Evolutionary conservation across 306 rosid genomes (phyloP).

Genomic region (Senna siamea): DNA sequence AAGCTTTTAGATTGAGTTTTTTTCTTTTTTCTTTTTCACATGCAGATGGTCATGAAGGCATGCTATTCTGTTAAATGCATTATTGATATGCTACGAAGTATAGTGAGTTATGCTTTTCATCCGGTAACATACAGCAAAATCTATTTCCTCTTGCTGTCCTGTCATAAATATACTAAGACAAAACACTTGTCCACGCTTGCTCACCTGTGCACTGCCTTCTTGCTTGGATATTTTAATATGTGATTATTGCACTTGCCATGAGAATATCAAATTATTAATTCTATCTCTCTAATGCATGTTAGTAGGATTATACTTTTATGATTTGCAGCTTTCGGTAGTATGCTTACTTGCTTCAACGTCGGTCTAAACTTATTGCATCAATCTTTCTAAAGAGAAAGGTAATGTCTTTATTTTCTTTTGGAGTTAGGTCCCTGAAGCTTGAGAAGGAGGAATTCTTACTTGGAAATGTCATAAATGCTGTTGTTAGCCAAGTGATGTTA

Average conservation of each 20-base stretch:
- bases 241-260: too few relatives aligned
- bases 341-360: conserved; percentile 32
- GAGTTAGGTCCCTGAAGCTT: conserved; percentile 78
- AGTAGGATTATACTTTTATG: conserved; percentile 15
- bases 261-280: conserved; percentile 34
- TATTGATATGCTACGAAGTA: background rate
- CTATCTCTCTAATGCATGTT: too few relatives aligned
- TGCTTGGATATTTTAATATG: too few relatives aligned
- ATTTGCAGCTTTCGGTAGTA: conserved; percentile 1
- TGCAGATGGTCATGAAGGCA: conserved; percentile 1
- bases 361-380: too few relatives aligned
- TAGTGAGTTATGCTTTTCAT: background rate
- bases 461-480: conserved; percentile 86
- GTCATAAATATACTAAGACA: too few relatives aligned
- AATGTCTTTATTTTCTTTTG: conserved; percentile 39
- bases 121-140: background rate
- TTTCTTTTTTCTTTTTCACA: background rate
- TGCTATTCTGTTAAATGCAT: conserved; percentile 17
- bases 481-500: conserved; percentile 94
- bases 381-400: conserved; percentile 34
- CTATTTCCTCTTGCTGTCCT: background rate
- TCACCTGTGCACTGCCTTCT: too few relatives aligned
- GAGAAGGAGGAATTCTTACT: conserved; percentile 82
- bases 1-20: background rate
- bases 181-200: too few relatives aligned